Conservation (phyloP, 2,329 filamentous ascomycete species). For the Diplodia seriata region DNA sequence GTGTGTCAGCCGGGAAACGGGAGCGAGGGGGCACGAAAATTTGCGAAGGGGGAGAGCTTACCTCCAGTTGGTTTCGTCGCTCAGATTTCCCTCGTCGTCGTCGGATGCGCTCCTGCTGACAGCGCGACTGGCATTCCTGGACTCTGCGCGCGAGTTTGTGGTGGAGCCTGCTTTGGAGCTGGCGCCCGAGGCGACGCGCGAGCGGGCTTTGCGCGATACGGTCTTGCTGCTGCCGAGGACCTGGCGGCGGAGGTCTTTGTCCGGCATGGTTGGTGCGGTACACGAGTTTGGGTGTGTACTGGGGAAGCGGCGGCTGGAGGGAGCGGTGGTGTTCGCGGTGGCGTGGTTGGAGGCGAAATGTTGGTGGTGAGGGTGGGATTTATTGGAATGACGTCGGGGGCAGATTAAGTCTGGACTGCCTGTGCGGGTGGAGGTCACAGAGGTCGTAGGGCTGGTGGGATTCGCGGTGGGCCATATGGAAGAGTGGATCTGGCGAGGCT, state of each 20-base stretch:
- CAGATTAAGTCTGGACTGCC: constrained; percentile 20
- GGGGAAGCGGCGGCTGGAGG: background rate
- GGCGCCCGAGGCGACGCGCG: constrained; percentile 62
- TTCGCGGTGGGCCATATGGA: constrained; percentile 27
- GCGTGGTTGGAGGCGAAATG: background rate
- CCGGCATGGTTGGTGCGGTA: constrained; percentile 56
- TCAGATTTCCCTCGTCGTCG: constrained; percentile 66
- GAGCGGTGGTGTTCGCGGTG: background rate
- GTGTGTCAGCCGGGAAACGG: constrained; percentile 5
- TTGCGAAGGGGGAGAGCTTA: constrained; percentile 37
- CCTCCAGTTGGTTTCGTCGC: constrained; percentile 67
- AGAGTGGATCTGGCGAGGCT: constrained; percentile 10
- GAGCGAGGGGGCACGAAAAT: constrained; percentile 1
- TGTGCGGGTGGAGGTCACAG: constrained; percentile 14
- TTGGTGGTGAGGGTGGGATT: background rate
- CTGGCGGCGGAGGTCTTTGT: constrained; percentile 66
- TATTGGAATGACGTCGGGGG: constrained; percentile 30
- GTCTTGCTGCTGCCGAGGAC: constrained; percentile 77
- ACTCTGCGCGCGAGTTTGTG: constrained; percentile 64
- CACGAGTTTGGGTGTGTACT: constrained; percentile 29
- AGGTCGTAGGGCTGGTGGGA: constrained; percentile 6
- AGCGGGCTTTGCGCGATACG: constrained; percentile 70
- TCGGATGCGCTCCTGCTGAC: constrained; percentile 69
- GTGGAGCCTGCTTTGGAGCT: constrained; percentile 66
- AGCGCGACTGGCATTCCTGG: constrained; percentile 55